Evolutionary conservation across 768 basidiomycete species (phyloP).

Genomic region (Astraeus odoratus): DNA sequence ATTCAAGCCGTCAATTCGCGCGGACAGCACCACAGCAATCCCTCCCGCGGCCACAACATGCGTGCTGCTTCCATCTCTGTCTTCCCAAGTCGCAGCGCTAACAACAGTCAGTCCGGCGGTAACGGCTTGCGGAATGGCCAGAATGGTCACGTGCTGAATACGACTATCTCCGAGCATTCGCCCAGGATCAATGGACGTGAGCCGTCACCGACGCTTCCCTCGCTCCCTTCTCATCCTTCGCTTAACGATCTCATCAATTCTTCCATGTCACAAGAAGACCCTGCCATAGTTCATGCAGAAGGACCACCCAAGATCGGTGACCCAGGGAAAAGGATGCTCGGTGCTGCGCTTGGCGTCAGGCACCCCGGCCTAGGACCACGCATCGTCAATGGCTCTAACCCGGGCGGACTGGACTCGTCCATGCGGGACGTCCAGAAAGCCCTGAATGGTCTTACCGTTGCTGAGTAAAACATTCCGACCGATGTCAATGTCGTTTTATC

Average conservation of each 20-base stretch:
- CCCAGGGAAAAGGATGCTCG: conserved; percentile 85
- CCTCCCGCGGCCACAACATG: conserved; percentile 64
- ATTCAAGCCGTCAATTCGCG: conserved; percentile 81
- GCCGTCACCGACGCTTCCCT: conserved; percentile 78
- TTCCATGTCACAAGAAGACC: conserved; percentile 51
- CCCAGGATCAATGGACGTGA: conserved; percentile 46
- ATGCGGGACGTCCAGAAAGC: conserved; percentile 68
- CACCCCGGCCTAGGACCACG: conserved; percentile 69
- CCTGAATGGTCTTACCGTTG: conserved; percentile 67
- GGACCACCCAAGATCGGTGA: conserved; percentile 81
- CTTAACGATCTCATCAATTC: conserved; percentile 80
- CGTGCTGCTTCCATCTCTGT: conserved; percentile 63
- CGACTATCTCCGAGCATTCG: conserved; percentile 47
- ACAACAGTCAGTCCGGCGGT: conserved; percentile 29
- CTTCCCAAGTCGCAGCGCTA: conserved; percentile 47
- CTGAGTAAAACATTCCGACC: conserved; percentile 51
- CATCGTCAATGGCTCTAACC: conserved; percentile 34
- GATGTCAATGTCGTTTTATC: conserved; percentile 4
- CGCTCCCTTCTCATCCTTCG: conserved; percentile 75
- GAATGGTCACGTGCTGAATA: conserved; percentile 33
- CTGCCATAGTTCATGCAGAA: conserved; percentile 50
- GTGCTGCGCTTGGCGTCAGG: conserved; percentile 76
- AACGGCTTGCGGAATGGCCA: conserved; percentile 22
- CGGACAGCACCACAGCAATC: conserved; percentile 50
- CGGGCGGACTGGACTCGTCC: conserved; percentile 42